Conservation (phyloP, 768 basidiomycete species). For the Filobasidium wieringae region DNA sequence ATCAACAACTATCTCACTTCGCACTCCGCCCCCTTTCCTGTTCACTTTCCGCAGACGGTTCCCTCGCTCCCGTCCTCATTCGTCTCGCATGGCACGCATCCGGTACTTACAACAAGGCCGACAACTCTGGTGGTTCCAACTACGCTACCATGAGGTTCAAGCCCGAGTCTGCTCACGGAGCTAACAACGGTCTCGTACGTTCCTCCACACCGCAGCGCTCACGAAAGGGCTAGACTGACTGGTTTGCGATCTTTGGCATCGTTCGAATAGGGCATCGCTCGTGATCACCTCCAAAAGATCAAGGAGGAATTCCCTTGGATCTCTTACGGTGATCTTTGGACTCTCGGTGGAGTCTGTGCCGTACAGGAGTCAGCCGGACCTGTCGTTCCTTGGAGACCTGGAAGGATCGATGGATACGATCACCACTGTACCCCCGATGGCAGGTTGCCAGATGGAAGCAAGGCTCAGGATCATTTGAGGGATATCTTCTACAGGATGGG, state of each 20-base stretch:
- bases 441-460: slow-evolving; percentile 53
- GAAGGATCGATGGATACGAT: slow-evolving; percentile 75
- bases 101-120: slow-evolving; percentile 64
- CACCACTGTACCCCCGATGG: slow-evolving; percentile 44
- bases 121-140: slow-evolving; percentile 55
- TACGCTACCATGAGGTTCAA: slow-evolving; percentile 97
- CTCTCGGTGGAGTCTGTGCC: slow-evolving; percentile 82
- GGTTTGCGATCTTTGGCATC: neutral
- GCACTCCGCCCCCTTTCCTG: neutral
- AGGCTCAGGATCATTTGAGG: slow-evolving; percentile 74
- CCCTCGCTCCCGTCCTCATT: slow-evolving; percentile 61
- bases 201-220: neutral
- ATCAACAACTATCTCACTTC: too few relatives aligned
- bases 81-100: slow-evolving; percentile 92
- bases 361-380: slow-evolving; percentile 87
- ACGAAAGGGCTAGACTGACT: neutral
- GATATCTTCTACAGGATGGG: slow-evolving; percentile 87
- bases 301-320: slow-evolving; percentile 88
- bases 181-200: slow-evolving; percentile 38
- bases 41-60: slow-evolving; percentile 25
- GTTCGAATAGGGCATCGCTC: slow-evolving; percentile 52
- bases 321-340: slow-evolving; percentile 93
- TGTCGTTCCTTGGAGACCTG: slow-evolving; percentile 83
- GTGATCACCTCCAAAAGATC: slow-evolving; percentile 68
- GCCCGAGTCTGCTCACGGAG: slow-evolving; percentile 64